Evolutionary conservation across 2,329 filamentous ascomycete species (phyloP).

Genomic region (Colletotrichum simmondsii): DNA sequence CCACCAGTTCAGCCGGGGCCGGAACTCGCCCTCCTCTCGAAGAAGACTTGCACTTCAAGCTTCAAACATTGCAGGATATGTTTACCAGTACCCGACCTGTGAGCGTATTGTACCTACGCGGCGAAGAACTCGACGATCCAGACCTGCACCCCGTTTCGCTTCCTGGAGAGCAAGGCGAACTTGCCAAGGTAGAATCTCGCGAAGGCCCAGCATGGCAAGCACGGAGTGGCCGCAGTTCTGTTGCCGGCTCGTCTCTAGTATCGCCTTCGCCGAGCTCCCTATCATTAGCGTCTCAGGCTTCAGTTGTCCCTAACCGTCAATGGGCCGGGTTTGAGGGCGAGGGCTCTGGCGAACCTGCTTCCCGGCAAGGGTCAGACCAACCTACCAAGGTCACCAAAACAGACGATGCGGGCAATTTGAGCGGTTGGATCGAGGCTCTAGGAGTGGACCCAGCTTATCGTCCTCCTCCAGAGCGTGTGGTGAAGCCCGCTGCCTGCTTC

Average conservation of each 20-base stretch:
- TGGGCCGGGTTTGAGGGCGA: conserved; percentile 70
- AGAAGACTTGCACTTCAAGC: conserved; percentile 83
- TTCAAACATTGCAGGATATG: conserved; percentile 86
- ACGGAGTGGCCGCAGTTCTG: conserved; percentile 66
- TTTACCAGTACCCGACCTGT: conserved; percentile 85
- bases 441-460: conserved; percentile 90
- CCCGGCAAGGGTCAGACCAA: conserved; percentile 62
- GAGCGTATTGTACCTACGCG: conserved; percentile 81
- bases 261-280: conserved; percentile 75
- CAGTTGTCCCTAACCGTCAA: conserved; percentile 48
- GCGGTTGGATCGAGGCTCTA: conserved; percentile 89
- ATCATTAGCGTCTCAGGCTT: conserved; percentile 69
- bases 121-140: conserved; percentile 82
- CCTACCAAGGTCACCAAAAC: conserved; percentile 63
- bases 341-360: conserved; percentile 57
- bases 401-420: conserved; percentile 73
- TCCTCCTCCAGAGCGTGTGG: conserved; percentile 76
- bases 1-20: conserved; percentile 70
- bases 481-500: conserved; percentile 87
- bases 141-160: conserved; percentile 82
- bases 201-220: conserved; percentile 62
- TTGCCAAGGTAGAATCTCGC: conserved; percentile 63
- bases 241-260: conserved; percentile 69
- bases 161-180: conserved; percentile 72
- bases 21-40: conserved; percentile 64